Evolutionary conservation across 1,139 yeast species (phyloP), one percentile per base, ranked within the genome.

Genomic region (Suhomyces bokatorum): DNA sequence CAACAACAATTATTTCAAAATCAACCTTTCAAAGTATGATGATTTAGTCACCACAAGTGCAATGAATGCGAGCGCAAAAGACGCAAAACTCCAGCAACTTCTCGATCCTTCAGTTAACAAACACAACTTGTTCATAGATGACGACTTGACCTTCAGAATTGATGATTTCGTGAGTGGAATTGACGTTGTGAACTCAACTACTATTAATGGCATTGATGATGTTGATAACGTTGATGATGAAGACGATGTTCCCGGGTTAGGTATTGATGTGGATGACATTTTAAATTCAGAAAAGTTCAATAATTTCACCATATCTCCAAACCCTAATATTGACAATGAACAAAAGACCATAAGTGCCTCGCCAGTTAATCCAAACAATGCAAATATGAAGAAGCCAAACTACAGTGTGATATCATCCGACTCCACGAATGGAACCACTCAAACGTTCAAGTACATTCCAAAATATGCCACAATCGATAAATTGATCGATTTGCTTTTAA

Each of bases 191-290:
- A 59, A 56, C 27, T 50, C 61, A 13, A 53, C 56, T 16, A 57
- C 62, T 4, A 46, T 63, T 28, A 44, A 47, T 37, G 51, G 51
- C 3, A 49, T 52, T 24, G 62, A 62, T 36, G 69, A 64, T 29
- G 62, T 60, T 3, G 70, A 64, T 30, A 63, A 64, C 43, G 65
- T 58, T 16, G 71, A 65, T 36, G 65, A 54, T 17, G 75, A 68
- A 15, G 75, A 69, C 40, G 75, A 68, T 39, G 67, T 64, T 13
- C 70, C 73, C 0, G 73, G 74, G 3, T 57, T 70, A 36, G 78
- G 77, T 4, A 73, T 74, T 40, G 77, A 73, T 52, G 78, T 73
- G 9, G 79, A 74, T 52, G 75, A 67, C 45, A 69, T 74, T 41
- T 60, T 73, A 47, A 73, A 70, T 45, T 66, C 74, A 0, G 77